Evolutionary conservation across 805 yeast genomes (phyloP).

Genomic region (Metschnikowia reukaufii): DNA sequence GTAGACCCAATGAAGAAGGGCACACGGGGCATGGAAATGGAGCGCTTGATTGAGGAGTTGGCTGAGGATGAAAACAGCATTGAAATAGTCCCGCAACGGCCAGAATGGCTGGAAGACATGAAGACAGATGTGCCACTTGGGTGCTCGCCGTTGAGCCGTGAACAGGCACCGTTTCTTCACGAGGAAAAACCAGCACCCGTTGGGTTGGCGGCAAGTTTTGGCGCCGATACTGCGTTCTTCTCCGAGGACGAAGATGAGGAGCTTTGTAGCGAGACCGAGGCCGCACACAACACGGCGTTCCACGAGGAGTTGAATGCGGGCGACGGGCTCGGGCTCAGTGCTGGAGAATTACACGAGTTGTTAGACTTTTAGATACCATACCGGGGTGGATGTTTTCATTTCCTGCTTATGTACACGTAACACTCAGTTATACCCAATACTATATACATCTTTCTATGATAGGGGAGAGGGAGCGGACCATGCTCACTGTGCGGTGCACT

Average conservation of each 20-base stretch:
- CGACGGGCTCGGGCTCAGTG: constrained; percentile 31
- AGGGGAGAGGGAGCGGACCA: too few species aligned
- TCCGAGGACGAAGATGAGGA: constrained; percentile 16
- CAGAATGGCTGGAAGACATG: constrained; percentile 18
- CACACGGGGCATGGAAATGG: background rate
- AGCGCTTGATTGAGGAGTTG: constrained; percentile 20
- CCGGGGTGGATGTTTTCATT: background rate
- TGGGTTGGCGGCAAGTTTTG: constrained; percentile 16
- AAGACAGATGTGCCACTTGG: constrained; percentile 14
- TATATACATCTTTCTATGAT: constrained; percentile 8
- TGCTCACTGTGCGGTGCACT: constrained; percentile 39
- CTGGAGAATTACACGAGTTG: constrained; percentile 35
- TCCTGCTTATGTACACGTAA: constrained; percentile 1
- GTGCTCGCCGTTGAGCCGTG: constrained; percentile 30
- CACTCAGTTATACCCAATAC: constrained; percentile 6
- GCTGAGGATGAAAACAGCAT: constrained; percentile 41
- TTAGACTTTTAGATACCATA: constrained; percentile 35
- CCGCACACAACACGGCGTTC: constrained; percentile 7
- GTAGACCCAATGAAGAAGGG: constrained; percentile 32
- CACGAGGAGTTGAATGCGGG: constrained; percentile 10
- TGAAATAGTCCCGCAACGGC: constrained; percentile 46
- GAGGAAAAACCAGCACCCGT: constrained; percentile 23
- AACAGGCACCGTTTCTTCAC: constrained; percentile 22
- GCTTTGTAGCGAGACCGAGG: constrained; percentile 10
- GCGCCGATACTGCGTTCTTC: constrained; percentile 23